These are phyloP conservation scores for Cornus suecica DNA, from an alignment of 148 eudicot genomes.

Conservation along the genomic window DNA sequence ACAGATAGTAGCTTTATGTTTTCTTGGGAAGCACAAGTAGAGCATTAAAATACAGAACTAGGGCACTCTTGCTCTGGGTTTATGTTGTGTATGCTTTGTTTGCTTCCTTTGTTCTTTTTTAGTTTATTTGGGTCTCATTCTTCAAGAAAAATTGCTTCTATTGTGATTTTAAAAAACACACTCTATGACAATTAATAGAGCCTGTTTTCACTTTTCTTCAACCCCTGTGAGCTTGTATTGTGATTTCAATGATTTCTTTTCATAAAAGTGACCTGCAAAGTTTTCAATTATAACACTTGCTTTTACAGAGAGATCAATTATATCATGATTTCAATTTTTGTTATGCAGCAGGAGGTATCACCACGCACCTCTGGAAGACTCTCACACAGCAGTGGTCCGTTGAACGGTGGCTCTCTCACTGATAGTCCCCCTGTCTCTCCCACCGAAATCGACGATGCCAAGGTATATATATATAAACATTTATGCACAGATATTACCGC, in stretches of 20 bases:
- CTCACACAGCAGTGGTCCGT: constrained; percentile 94
- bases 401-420: constrained; percentile 77
- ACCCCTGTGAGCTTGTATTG: not conserved
- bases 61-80: constrained; percentile 10
- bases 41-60: constrained; percentile 1
- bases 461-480: constrained; percentile 30
- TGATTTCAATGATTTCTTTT: not conserved
- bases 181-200: not conserved
- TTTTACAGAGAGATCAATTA: not conserved
- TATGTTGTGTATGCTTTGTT: constrained; percentile 3
- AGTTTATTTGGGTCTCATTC: not conserved
- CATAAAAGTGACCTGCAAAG: not conserved
- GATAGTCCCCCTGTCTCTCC: constrained; percentile 96
- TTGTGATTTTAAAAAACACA: not conserved
- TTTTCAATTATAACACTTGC: not conserved
- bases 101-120: too few relatives aligned
- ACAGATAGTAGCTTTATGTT: not conserved
- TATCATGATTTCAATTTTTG: not conserved
- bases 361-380: constrained; percentile 94
- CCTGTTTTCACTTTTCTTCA: not conserved
- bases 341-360: constrained; percentile 81
- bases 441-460: constrained; percentile 75
- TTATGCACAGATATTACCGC: not conserved
- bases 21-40: constrained; percentile 1
- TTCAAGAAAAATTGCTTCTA: not conserved